phyloP scores from a whole-genome alignment of 768 basidiomycete genomes.

The Podaxis sp. region DNA sequence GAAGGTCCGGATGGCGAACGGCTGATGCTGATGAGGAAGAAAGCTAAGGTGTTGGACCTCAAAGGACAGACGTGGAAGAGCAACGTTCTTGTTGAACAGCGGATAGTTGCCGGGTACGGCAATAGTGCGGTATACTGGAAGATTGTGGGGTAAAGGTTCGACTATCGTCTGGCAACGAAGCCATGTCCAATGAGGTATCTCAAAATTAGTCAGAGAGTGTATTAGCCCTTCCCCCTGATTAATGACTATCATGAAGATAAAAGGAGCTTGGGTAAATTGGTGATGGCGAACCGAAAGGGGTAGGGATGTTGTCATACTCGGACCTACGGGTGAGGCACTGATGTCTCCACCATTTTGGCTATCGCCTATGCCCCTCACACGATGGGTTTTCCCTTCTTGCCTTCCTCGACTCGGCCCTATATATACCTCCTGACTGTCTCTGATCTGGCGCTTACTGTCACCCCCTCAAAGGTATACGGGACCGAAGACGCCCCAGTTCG shows the following conservation, averaged over 20 bases:
- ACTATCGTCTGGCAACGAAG: neutral
- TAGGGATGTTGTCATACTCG: neutral
- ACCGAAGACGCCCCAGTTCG: neutral
- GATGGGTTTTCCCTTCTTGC: neutral
- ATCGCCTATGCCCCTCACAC: neutral
- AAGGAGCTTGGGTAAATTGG: neutral
- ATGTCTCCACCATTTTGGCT: slow-evolving; percentile 8
- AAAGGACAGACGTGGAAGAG: slow-evolving; percentile 60
- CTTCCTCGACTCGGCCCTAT: neutral
- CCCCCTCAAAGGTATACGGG: no score
- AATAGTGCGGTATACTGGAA: slow-evolving; percentile 75
- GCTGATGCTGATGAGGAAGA: slow-evolving; percentile 55
- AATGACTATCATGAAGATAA: neutral
- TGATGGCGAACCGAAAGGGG: neutral
- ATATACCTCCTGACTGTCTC: neutral
- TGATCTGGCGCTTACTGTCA: neutral
- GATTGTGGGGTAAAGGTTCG: slow-evolving; percentile 27
- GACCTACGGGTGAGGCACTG: neutral
- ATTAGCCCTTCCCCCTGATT: neutral
- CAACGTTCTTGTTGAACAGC: slow-evolving; percentile 64
- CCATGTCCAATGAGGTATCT: neutral
- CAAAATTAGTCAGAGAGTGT: neutral
- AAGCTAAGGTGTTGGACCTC: slow-evolving; percentile 57
- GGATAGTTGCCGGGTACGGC: slow-evolving; percentile 59
- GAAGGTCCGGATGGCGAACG: slow-evolving; percentile 52